A percentile compares a stretch with the other conserved stretches of the same genome.
phyloP scores from a whole-genome alignment of 2,329 filamentous ascomycete genomes.

The Lachnellula hyalina region DNA sequence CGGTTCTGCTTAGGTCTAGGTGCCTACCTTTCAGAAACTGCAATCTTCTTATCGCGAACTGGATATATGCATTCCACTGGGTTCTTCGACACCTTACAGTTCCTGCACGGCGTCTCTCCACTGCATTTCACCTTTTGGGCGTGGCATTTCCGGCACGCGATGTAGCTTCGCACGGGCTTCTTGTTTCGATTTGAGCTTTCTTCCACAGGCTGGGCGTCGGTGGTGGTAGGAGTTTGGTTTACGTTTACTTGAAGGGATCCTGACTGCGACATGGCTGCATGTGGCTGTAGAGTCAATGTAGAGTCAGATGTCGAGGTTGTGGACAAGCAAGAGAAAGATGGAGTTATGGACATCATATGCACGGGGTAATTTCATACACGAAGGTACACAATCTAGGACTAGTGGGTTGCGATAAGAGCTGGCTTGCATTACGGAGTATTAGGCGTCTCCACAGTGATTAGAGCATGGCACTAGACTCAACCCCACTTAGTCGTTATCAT shows the following conservation, averaged over 20 bases:
- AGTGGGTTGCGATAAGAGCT: too few relatives aligned
- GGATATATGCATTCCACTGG: constrained; percentile 37
- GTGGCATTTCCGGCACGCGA: constrained; percentile 39
- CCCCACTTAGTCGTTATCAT: too few relatives aligned
- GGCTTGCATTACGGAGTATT: too few relatives aligned
- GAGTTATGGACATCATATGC: neutral
- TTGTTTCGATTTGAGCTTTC: neutral
- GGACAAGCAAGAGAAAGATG: neutral
- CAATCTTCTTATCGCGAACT: constrained; percentile 38
- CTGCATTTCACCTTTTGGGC: constrained; percentile 43
- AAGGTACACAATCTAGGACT: too few relatives aligned
- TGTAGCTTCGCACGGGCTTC: constrained; percentile 5
- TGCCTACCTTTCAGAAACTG: constrained; percentile 24
- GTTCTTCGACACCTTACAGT: constrained; percentile 35
- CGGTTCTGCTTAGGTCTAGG: too few relatives aligned
- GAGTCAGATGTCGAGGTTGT: neutral
- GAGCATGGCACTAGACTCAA: too few relatives aligned
- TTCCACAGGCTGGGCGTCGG: neutral
- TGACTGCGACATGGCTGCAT: too few relatives aligned
- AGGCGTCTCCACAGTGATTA: too few relatives aligned
- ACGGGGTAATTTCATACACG: too few relatives aligned
- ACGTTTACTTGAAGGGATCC: too few relatives aligned
- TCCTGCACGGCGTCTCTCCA: constrained; percentile 38
- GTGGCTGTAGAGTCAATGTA: too few relatives aligned
- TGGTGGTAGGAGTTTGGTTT: neutral